phyloP scores from a whole-genome alignment of 2,329 filamentous ascomycete species.

The Fusarium sp. region DNA sequence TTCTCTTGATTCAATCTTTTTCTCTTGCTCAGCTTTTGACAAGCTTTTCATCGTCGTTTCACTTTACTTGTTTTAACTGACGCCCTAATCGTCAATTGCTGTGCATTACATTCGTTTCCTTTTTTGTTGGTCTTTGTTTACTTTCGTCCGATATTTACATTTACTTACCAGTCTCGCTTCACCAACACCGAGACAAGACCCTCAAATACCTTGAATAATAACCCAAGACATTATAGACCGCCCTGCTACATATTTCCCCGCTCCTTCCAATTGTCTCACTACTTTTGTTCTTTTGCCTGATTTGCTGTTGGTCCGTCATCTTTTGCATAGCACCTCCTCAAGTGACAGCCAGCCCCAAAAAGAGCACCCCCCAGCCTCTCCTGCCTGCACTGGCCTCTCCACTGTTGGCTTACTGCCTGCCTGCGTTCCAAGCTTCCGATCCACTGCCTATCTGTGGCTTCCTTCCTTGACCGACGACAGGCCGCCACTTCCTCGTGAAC shows the following conservation, averaged over 20 bases:
- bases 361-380: conserved; percentile 23
- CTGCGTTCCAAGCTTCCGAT: conserved; percentile 38
- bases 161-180: conserved; percentile 7
- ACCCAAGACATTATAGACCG: conserved; percentile 33
- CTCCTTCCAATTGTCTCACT: conserved; percentile 34
- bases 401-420: conserved; percentile 30
- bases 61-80: background rate
- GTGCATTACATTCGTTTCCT: background rate
- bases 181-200: conserved; percentile 13
- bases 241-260: conserved; percentile 22
- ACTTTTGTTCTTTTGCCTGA: background rate
- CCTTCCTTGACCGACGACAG: conserved; percentile 29
- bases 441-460: conserved; percentile 31
- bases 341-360: conserved; percentile 19
- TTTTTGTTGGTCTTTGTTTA: conserved; percentile 31
- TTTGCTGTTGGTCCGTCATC: conserved; percentile 8
- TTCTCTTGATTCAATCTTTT: conserved; percentile 17
- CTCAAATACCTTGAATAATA: conserved; percentile 5
- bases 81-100: conserved; percentile 2
- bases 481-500: conserved; percentile 38
- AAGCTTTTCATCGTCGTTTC: background rate
- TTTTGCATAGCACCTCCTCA: background rate
- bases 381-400: background rate
- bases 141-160: conserved; percentile 12
- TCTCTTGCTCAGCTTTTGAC: conserved; percentile 1